phyloP scores from a whole-genome alignment of 306 rosid genomes.

The Arachis stenosperma region DNA sequence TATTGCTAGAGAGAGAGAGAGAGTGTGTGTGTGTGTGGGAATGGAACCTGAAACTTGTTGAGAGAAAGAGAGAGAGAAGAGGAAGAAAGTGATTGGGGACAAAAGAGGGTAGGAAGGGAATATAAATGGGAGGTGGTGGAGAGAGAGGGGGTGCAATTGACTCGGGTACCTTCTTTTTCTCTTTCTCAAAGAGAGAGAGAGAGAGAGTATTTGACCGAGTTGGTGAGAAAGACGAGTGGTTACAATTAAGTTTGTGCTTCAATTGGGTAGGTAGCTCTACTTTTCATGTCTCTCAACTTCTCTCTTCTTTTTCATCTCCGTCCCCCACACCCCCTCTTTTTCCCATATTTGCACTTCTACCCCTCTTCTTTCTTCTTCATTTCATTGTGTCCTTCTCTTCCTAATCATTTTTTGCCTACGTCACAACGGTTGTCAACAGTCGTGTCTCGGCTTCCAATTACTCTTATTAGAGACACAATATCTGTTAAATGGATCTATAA shows the following conservation, averaged over 20 bases:
- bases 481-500: neutral
- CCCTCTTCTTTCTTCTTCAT: neutral
- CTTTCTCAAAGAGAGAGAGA: constrained; percentile 17
- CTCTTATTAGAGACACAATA: neutral
- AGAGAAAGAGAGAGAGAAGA: too few species aligned
- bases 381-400: neutral
- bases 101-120: constrained; percentile 18
- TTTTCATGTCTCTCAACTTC: constrained; percentile 1
- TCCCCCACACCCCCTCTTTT: neutral
- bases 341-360: neutral
- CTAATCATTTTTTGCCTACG: neutral
- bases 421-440: neutral
- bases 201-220: constrained; percentile 56
- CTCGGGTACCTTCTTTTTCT: constrained; percentile 42
- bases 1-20: neutral
- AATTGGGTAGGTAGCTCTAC: constrained; percentile 52
- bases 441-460: neutral
- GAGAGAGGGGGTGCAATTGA: constrained; percentile 41
- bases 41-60: neutral
- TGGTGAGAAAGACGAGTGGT: constrained; percentile 58
- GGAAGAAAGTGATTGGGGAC: constrained; percentile 5
- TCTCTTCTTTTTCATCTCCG: neutral
- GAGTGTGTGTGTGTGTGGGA: neutral
- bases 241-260: constrained; percentile 47
- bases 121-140: constrained; percentile 47